Evolutionary conservation across 805 yeast species (phyloP).

Genomic region (Myxozyma neotropica): DNA sequence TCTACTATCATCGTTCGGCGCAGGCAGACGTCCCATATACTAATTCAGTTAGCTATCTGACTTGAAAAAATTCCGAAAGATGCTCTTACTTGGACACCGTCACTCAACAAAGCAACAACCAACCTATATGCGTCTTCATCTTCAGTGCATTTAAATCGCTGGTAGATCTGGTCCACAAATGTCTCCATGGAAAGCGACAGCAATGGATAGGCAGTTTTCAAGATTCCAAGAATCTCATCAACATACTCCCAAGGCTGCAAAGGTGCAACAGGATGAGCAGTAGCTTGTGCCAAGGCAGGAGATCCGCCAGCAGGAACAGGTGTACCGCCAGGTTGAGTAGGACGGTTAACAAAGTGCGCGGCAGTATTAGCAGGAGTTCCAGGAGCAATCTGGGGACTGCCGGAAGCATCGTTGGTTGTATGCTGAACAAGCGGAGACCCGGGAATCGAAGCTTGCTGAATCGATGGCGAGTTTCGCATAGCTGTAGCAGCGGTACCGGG

Average conservation of each 20-base stretch:
- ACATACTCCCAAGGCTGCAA: constrained; percentile 90
- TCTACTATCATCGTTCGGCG: constrained; percentile 84
- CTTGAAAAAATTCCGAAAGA: background rate
- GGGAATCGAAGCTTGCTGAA: constrained; percentile 21
- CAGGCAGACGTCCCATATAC: constrained; percentile 79
- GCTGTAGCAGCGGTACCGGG: constrained; percentile 30
- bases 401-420: background rate
- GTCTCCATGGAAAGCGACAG: constrained; percentile 92
- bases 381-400: constrained; percentile 14
- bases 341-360: background rate
- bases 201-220: constrained; percentile 95
- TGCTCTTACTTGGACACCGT: constrained; percentile 69
- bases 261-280: constrained; percentile 13
- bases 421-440: constrained; percentile 28
- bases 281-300: constrained; percentile 29
- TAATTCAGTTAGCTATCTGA: background rate
- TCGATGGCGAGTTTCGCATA: constrained; percentile 26
- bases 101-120: constrained; percentile 88
- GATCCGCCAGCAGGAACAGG: constrained; percentile 13
- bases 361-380: constrained; percentile 7
- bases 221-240: constrained; percentile 87
- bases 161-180: constrained; percentile 90
- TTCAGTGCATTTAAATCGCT: constrained; percentile 87
- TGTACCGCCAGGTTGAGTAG: background rate
- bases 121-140: constrained; percentile 96